A percentile compares a stretch with the other conserved stretches of the same genome.
These are phyloP conservation scores for Aspergillus sojae DNA, from an alignment of 2,329 filamentous ascomycete genomes.

Conservation along the genomic window DNA sequence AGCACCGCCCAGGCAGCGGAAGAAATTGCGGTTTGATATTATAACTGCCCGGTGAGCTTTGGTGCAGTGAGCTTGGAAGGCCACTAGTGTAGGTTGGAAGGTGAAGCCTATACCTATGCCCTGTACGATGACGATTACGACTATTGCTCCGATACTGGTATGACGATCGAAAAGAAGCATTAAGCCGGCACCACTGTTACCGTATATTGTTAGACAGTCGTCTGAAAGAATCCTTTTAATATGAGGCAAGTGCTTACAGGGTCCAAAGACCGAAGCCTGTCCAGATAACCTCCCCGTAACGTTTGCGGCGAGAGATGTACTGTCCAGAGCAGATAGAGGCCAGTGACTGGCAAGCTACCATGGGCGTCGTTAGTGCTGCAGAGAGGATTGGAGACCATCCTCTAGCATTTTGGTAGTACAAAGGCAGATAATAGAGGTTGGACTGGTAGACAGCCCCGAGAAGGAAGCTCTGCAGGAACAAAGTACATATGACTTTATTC, in stretches of 20 bases:
- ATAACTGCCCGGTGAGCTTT: constrained; percentile 63
- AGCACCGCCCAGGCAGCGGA: constrained; percentile 61
- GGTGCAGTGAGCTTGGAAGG: constrained; percentile 59
- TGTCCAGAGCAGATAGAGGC: constrained; percentile 52
- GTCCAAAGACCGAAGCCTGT: constrained; percentile 51
- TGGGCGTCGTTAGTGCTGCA: constrained; percentile 54
- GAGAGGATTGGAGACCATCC: constrained; percentile 50
- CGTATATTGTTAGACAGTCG: neutral
- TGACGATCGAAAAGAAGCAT: constrained; percentile 52
- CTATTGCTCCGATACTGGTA: constrained; percentile 53
- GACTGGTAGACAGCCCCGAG: constrained; percentile 63
- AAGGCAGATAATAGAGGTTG: constrained; percentile 62
- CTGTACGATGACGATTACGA: constrained; percentile 54
- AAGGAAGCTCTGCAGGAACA: constrained; percentile 63
- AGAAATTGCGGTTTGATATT: constrained; percentile 65
- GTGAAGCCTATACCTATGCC: constrained; percentile 58
- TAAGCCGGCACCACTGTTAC: constrained; percentile 52
- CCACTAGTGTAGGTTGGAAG: constrained; percentile 59
- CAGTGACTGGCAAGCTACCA: constrained; percentile 51
- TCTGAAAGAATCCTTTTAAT: too few species aligned
- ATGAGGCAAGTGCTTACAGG: constrained; percentile 32
- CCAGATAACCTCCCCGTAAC: constrained; percentile 64
- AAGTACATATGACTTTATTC: constrained; percentile 55
- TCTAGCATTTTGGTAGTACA: constrained; percentile 64
- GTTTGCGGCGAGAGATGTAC: constrained; percentile 59